Evolutionary conservation across 2,329 filamentous ascomycete genomes (phyloP), one percentile per base, ranked within the genome.

Genomic region (Colletotrichum orchidophilum): DNA sequence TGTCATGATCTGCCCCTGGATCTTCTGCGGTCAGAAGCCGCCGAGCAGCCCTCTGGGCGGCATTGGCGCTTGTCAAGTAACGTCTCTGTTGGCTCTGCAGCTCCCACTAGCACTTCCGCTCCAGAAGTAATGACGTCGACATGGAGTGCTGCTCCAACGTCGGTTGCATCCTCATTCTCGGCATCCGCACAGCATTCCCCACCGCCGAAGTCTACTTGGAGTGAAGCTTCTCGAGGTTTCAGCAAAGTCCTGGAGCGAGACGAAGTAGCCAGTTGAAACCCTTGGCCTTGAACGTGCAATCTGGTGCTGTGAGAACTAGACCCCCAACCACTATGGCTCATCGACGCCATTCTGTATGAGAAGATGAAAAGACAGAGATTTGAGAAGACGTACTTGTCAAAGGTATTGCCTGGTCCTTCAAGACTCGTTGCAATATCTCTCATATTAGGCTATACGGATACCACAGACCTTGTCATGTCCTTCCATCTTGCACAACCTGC

Each of bases 201-300:
- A 7, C 66, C 66, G 2, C 54, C 54, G 6, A 70, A 70, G 49
- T 61, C 61, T 6, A 26, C 8, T 2, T 70, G 61, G 61, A 29
- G 11, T 26, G 35, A 59, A 3, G 59, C 46, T n/a, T 33, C 61
- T 3, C 13, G 7, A 3, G 66, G 66, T 6, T 70, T 60, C 33
- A 59, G n/a, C 5, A 66, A 49, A 15, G 54, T 70, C 31, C 49
- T 49, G n/a, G 66, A 65, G 27, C 26, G 21, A 6, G 66, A 70
- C 12, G 59, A 33, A 5, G 35, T 65, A 1, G 54, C 33, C 9
- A 60, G 61, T 27, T n/a, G n/a, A n/a, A n/a, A n/a, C n/a, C n/a
- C n/a, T n/a, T n/a, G n/a, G n/a, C n/a, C n/a, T n/a, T n/a, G n/a
- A n/a, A n/a, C n/a, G n/a, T n/a, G n/a, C n/a, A n/a, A n/a, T n/a